Percentiles rank a stretch among this genome's conserved stretches.
Conservation (phyloP, 805 yeast genomes). For the Pichia gijzeniarum region DNA sequence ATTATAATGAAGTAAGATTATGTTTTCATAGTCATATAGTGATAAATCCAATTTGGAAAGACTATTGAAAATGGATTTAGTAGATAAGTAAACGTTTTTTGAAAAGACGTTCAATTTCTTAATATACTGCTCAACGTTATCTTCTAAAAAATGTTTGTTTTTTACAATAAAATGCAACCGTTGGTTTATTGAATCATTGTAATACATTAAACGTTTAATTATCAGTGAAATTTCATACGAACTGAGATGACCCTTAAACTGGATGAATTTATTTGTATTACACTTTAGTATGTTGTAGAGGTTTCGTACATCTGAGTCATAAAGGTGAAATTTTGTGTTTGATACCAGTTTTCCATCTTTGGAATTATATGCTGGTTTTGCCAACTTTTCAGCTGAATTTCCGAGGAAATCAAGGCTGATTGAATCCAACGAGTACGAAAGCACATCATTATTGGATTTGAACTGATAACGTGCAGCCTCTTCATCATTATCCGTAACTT, state of each 20-base stretch:
- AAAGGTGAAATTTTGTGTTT: not conserved
- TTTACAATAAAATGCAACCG: slow-evolving; percentile 4
- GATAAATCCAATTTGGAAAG: not conserved
- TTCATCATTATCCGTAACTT: not conserved
- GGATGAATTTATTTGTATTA: not conserved
- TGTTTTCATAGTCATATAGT: slow-evolving; percentile 22
- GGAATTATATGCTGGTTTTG: not conserved
- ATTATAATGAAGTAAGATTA: slow-evolving; percentile 18
- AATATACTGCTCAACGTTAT: not conserved
- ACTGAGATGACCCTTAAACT: not conserved
- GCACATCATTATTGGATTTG: too few species aligned
- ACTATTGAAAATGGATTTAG: slow-evolving; percentile 3
- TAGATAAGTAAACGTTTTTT: slow-evolving; percentile 3
- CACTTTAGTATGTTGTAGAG: slow-evolving; percentile 5
- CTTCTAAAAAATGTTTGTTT: not conserved
- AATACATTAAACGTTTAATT: slow-evolving; percentile 6
- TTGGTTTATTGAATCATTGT: slow-evolving; percentile 1
- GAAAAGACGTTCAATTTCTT: not conserved
- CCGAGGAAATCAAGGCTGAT: not conserved
- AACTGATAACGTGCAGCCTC: too few species aligned
- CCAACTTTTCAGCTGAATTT: not conserved
- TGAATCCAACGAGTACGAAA: not conserved
- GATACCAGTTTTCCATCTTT: not conserved
- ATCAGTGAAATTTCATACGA: slow-evolving; percentile 9
- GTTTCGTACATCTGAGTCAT: slow-evolving; percentile 3